Evolutionary conservation across 176 grass and related monocot species (phyloP).

Genomic region (Carex myosuroides): DNA sequence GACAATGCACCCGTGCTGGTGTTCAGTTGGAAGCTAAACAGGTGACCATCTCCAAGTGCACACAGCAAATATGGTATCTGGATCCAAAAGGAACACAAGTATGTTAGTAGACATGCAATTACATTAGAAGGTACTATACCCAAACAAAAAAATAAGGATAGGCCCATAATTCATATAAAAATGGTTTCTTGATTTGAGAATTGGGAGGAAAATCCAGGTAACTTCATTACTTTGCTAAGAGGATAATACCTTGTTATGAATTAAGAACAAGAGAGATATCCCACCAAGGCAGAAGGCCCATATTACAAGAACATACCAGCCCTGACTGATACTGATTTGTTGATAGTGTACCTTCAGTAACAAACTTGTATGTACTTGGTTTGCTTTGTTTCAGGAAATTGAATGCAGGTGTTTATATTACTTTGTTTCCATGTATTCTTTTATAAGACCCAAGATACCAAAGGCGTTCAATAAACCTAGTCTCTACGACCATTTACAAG

Average conservation of each 20-base stretch:
- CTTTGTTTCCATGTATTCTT: not conserved
- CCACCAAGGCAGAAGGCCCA: not conserved
- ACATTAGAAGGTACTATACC: not conserved
- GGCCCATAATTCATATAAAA: not conserved
- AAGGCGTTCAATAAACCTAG: not conserved
- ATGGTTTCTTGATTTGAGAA: not conserved
- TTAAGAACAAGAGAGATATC: not conserved
- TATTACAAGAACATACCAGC: not conserved
- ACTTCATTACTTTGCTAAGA: not conserved
- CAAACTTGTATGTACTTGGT: not conserved
- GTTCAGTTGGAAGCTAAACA: constrained; percentile 85
- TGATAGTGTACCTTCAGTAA: not conserved
- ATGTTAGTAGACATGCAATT: not conserved
- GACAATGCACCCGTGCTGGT: constrained; percentile 51
- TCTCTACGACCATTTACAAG: not conserved
- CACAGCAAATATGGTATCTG: constrained; percentile 91
- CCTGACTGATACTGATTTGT: not conserved
- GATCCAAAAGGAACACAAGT: not conserved
- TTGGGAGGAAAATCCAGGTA: not conserved
- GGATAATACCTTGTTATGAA: not conserved
- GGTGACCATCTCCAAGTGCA: constrained; percentile 92
- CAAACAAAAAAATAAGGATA: not conserved
- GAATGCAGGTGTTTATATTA: not conserved
- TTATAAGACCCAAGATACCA: not conserved
- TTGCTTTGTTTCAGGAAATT: not conserved